Evolutionary conservation across 192 early-diverging fungal genomes (phyloP).

Genomic region (Dimargaris xerosporica): DNA sequence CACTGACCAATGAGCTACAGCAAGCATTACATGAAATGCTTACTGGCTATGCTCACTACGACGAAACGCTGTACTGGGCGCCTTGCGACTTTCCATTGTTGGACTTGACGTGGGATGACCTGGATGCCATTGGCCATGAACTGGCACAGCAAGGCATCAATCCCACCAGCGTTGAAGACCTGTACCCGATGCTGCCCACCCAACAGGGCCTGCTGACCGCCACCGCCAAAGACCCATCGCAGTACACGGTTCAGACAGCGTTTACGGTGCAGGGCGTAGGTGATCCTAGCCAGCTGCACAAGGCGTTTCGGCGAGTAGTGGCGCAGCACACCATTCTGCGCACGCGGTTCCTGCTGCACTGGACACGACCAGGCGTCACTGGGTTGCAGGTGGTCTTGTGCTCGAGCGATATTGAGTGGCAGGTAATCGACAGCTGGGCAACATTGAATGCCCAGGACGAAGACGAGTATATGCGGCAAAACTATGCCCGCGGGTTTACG

Average conservation of each 20-base stretch:
- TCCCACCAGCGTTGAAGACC: neutral
- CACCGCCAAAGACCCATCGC: neutral
- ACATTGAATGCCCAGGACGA: neutral
- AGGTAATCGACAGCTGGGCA: neutral
- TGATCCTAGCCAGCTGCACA: neutral
- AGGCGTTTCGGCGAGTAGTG: neutral
- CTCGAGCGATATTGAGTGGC: neutral
- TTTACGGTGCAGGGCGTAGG: neutral
- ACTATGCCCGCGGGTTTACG: neutral
- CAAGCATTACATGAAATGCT: neutral
- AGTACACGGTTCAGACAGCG: neutral
- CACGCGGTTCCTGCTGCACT: neutral
- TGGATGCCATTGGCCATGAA: neutral
- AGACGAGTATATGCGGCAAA: neutral
- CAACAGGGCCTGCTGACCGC: neutral
- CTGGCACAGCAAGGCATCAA: neutral
- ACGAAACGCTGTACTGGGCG: neutral
- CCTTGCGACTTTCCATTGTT: neutral
- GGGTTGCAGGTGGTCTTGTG: neutral
- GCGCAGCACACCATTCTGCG: neutral
- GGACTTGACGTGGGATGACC: neutral
- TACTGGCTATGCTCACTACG: neutral
- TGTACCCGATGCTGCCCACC: conserved; percentile 1
- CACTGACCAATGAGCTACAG: neutral
- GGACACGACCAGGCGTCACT: neutral